Conservation (phyloP, 1,139 yeast species). For the Candida sp. region DNA sequence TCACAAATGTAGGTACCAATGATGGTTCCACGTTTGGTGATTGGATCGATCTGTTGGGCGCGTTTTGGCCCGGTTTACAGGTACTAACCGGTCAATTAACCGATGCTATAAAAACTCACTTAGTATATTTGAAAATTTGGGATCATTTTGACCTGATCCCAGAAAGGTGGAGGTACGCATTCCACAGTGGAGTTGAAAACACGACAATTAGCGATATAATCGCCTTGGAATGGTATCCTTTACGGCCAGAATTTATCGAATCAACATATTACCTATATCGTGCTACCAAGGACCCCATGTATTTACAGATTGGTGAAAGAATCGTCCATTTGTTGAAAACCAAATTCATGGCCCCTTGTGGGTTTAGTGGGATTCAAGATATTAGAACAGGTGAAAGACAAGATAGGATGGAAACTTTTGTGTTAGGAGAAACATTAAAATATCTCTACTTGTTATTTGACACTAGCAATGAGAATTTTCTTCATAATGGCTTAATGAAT, state of each 20-base stretch:
- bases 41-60: conserved; percentile 87
- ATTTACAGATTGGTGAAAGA: conserved; percentile 68
- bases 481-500: conserved; percentile 26
- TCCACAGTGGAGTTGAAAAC: conserved; percentile 8
- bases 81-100: conserved; percentile 73
- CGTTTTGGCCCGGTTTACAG: conserved; percentile 85
- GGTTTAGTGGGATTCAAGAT: conserved; percentile 77
- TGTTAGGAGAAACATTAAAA: conserved; percentile 80
- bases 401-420: conserved; percentile 90
- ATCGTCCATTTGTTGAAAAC: conserved; percentile 53
- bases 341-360: conserved; percentile 62
- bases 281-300: conserved; percentile 86
- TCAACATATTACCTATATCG: conserved; percentile 80
- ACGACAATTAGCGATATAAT: conserved; percentile 25
- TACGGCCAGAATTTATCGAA: conserved; percentile 89
- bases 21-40: conserved; percentile 50
- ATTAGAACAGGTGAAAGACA: conserved; percentile 60
- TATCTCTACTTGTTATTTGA: conserved; percentile 82
- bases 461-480: conserved; percentile 53
- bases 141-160: conserved; percentile 77
- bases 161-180: conserved; percentile 70
- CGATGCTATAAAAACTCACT: conserved; percentile 63
- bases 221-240: conserved; percentile 84
- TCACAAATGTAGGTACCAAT: conserved; percentile 53
- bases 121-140: conserved; percentile 77